Conservation (phyloP, 1,284 basidiomycete genomes). For the Xanthoconium separans region DNA sequence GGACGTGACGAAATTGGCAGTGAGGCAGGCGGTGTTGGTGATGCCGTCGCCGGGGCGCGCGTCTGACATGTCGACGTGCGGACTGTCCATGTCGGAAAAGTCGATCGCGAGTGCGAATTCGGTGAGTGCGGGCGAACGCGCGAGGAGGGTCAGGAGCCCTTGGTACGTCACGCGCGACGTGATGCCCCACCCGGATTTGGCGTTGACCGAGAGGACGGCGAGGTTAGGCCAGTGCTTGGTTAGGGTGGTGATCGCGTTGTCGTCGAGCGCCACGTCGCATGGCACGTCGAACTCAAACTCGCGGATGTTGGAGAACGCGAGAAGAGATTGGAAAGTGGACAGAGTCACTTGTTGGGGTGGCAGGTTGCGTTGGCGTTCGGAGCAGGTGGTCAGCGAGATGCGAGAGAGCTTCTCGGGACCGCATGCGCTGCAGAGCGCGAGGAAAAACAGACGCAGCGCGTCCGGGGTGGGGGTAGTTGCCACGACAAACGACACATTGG, state of each 20-base stretch:
- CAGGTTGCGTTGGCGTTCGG: background rate
- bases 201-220: conserved; percentile 14
- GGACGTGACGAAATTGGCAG: conserved; percentile 22
- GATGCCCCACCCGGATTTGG: conserved; percentile 17
- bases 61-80: background rate
- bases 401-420: conserved; percentile 6
- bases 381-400: conserved; percentile 11
- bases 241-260: conserved; percentile 13
- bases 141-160: conserved; percentile 19
- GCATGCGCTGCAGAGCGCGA: conserved; percentile 20
- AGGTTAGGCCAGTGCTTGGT: conserved; percentile 22
- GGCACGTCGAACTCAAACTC: conserved; percentile 19
- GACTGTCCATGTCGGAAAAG: conserved; percentile 16
- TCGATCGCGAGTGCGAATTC: conserved; percentile 19
- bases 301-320: conserved; percentile 12
- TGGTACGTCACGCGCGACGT: conserved; percentile 17
- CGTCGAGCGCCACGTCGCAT: conserved; percentile 18
- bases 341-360: conserved; percentile 9
- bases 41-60: conserved; percentile 10
- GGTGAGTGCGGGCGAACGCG: conserved; percentile 4
- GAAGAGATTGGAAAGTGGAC: conserved; percentile 19
- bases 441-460: conserved; percentile 21
- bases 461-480: conserved; percentile 12
- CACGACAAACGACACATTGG: conserved; percentile 17
- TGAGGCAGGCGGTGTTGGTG: conserved; percentile 6